phyloP scores from a whole-genome alignment of 2,329 filamentous ascomycete genomes.

The Alternaria viburni region DNA sequence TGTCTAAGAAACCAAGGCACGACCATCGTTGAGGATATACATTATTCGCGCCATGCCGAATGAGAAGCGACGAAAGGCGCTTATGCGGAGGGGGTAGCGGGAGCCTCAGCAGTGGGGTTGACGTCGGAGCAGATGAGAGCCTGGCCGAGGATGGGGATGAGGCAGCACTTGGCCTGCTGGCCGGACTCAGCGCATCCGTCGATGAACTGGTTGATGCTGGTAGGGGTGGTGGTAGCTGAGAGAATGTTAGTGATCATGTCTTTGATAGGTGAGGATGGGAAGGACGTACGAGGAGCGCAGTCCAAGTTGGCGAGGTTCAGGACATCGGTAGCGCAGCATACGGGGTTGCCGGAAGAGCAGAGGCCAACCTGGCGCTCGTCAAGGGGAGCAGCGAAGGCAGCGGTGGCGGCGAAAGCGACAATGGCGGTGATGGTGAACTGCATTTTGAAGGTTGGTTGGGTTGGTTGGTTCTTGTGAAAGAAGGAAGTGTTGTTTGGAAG shows the following conservation, averaged over 20 bases:
- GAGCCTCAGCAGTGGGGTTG: conserved; percentile 26
- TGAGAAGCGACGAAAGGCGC: neutral
- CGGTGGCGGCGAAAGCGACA: conserved; percentile 37
- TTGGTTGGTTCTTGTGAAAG: conserved; percentile 11
- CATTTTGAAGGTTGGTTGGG: conserved; percentile 34
- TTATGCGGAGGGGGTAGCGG: neutral
- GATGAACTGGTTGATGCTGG: conserved; percentile 53
- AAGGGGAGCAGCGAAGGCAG: conserved; percentile 40
- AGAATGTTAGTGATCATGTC: conserved; percentile 15
- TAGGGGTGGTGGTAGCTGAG: conserved; percentile 48
- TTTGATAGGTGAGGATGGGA: neutral
- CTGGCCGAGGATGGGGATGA: conserved; percentile 58
- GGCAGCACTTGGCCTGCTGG: conserved; percentile 65
- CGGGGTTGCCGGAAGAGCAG: conserved; percentile 49
- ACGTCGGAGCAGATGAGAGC: conserved; percentile 48
- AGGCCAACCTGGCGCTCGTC: conserved; percentile 41
- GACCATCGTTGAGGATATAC: neutral
- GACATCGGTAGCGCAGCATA: conserved; percentile 69
- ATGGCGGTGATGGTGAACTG: conserved; percentile 44
- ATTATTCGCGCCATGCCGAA: neutral
- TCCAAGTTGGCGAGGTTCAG: conserved; percentile 64
- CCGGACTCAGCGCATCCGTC: conserved; percentile 57
- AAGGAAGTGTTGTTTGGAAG: neutral
- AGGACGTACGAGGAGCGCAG: conserved; percentile 60
- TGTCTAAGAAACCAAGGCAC: neutral